Conservation (phyloP, 1,284 basidiomycete species). For the Cutaneotrichosporon arboriforme region DNA sequence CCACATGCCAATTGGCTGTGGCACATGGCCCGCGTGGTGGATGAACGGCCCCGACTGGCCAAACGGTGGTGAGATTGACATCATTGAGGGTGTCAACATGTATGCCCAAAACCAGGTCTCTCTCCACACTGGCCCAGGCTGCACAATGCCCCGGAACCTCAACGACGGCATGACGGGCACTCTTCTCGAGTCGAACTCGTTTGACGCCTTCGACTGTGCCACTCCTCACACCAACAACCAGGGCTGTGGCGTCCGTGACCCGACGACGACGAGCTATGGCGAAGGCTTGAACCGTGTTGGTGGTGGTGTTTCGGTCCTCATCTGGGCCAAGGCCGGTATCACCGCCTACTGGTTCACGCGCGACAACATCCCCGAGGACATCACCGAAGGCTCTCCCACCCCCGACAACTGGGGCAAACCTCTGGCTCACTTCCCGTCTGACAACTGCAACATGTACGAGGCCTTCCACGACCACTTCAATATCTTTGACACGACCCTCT, state of each 20-base stretch:
- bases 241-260: conserved; percentile 47
- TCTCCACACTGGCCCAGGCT: conserved; percentile 47
- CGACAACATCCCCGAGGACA: conserved; percentile 65
- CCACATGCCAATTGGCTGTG: conserved; percentile 89
- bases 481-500: conserved; percentile 43
- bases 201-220: conserved; percentile 43
- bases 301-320: conserved; percentile 54
- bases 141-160: conserved; percentile 53
- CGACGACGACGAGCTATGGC: conserved; percentile 40
- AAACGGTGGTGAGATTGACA: conserved; percentile 54
- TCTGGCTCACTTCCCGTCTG: conserved; percentile 66
- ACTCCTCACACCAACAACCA: conserved; percentile 46
- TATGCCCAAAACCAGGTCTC: conserved; percentile 49
- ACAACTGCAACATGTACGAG: conserved; percentile 62
- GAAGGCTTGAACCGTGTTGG: conserved; percentile 44
- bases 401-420: conserved; percentile 70
- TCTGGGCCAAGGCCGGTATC: conserved; percentile 67
- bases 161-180: conserved; percentile 54
- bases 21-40: conserved; percentile 59
- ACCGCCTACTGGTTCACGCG: conserved; percentile 75
- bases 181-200: conserved; percentile 47
- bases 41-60: conserved; percentile 53
- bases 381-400: conserved; percentile 60
- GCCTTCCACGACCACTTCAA: conserved; percentile 75
- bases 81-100: conserved; percentile 51